These are phyloP conservation scores for Neotropicomus parvogracilis DNA, from an alignment of 1,284 basidiomycete species.

Conservation along the genomic window DNA sequence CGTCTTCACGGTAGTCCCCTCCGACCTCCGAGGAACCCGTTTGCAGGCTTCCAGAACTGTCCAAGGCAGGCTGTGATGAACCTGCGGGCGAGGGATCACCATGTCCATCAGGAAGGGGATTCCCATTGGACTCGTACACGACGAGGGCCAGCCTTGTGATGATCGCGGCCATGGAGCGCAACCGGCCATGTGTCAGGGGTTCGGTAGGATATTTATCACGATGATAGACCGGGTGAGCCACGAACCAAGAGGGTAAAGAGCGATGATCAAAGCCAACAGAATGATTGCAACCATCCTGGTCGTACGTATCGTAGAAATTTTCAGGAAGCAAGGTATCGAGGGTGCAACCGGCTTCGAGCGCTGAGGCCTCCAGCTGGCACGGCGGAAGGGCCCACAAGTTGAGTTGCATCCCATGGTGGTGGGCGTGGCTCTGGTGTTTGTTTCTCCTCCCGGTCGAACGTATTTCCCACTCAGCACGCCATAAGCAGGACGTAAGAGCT, in stretches of 20 bases:
- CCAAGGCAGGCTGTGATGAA: background rate
- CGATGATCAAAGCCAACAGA: background rate
- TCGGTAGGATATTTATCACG: slow-evolving; percentile 3
- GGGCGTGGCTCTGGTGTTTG: slow-evolving; percentile 26
- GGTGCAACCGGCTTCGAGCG: slow-evolving; percentile 61
- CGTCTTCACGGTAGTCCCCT: slow-evolving; percentile 17
- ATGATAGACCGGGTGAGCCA: slow-evolving; percentile 23
- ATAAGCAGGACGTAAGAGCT: slow-evolving; percentile 12
- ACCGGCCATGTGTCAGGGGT: slow-evolving; percentile 35
- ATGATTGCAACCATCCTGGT: slow-evolving; percentile 1
- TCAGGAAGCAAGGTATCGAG: slow-evolving; percentile 47
- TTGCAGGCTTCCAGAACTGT: slow-evolving; percentile 16
- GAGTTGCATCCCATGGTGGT: slow-evolving; percentile 46
- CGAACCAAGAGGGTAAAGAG: slow-evolving; percentile 17
- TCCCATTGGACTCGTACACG: slow-evolving; percentile 26
- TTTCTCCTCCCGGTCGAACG: slow-evolving; percentile 1
- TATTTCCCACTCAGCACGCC: slow-evolving; percentile 5
- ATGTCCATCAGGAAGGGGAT: slow-evolving; percentile 1
- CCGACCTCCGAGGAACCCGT: slow-evolving; percentile 10
- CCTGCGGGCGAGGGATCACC: background rate
- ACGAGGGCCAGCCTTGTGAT: slow-evolving; percentile 45
- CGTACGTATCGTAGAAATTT: slow-evolving; percentile 29
- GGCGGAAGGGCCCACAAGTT: slow-evolving; percentile 56
- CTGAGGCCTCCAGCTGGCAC: slow-evolving; percentile 52
- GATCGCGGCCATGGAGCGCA: slow-evolving; percentile 53